Evolutionary conservation across 768 basidiomycete species (phyloP).

Genomic region (Podaxis sp.): DNA sequence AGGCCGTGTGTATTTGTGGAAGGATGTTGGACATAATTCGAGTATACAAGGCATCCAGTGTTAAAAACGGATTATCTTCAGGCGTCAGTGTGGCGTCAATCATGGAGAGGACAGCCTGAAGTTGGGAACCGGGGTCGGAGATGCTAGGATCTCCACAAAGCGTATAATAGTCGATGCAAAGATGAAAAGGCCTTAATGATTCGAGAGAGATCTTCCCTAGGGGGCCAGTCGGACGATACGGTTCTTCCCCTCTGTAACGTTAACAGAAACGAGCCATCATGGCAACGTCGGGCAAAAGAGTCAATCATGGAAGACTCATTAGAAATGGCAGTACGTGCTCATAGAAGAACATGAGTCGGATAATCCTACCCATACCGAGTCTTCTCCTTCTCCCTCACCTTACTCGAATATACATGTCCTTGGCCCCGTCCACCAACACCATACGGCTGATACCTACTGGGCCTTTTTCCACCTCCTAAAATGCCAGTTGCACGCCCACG

Average conservation of each 20-base stretch:
- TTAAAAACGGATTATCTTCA: neutral
- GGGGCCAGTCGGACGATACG: too few species aligned
- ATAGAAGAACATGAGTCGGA: neutral
- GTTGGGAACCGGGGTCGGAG: neutral
- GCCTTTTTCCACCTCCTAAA: slow-evolving; percentile 5
- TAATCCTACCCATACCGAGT: slow-evolving; percentile 1
- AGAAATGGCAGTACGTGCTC: neutral
- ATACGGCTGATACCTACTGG: slow-evolving; percentile 11
- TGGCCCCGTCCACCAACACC: neutral
- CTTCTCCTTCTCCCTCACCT: slow-evolving; percentile 1
- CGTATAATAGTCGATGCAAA: neutral
- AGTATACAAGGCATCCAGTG: neutral
- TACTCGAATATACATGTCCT: neutral
- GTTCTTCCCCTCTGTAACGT: too few species aligned
- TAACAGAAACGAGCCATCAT: too few species aligned
- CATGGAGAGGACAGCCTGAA: neutral
- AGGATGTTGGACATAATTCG: neutral
- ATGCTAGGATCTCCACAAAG: neutral
- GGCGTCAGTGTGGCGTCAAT: neutral
- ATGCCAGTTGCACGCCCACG: neutral
- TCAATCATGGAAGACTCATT: neutral
- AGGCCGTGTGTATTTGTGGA: too few species aligned
- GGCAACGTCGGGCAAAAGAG: neutral
- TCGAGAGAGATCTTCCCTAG: too few species aligned
- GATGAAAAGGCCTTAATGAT: neutral